phyloP scores from a whole-genome alignment of 176 grass and related monocot species.

The Leersia perrieri region DNA sequence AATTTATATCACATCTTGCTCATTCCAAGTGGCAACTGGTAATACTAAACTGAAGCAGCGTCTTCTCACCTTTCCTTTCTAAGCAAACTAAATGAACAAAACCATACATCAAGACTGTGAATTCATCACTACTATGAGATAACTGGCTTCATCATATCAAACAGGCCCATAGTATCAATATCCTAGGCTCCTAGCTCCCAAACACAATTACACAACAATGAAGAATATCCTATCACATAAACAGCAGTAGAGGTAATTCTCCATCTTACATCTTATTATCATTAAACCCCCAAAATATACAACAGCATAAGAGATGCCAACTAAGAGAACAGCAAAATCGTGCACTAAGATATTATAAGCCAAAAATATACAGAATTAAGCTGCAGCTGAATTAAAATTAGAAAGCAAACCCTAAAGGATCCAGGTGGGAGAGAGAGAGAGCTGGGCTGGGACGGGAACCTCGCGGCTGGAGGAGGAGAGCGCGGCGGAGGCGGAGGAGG shows the following conservation, averaged over 20 bases:
- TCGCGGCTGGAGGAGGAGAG: slow-evolving; percentile 74
- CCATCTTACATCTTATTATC: not conserved
- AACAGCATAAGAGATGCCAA: not conserved
- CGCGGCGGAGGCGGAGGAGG: slow-evolving; percentile 45
- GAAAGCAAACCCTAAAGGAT: slow-evolving; percentile 14
- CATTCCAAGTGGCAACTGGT: not conserved
- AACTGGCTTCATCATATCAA: not conserved
- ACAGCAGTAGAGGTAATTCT: not conserved
- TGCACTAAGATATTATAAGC: not conserved
- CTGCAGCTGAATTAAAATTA: not conserved
- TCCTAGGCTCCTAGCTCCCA: not conserved
- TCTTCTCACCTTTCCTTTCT: not conserved
- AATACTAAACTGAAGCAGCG: not conserved
- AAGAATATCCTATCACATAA: slow-evolving; percentile 16
- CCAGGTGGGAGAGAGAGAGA: not conserved
- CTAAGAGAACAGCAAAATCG: not conserved
- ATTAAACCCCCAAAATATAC: not conserved
- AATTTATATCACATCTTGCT: not conserved
- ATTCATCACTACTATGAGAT: not conserved
- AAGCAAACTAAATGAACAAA: not conserved
- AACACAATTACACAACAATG: not conserved
- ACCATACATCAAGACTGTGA: not conserved
- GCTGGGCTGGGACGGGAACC: slow-evolving; percentile 21
- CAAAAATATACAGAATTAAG: not conserved
- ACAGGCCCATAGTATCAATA: not conserved